Conservation (phyloP, 345 rosid genomes). For the Salix udensis region DNA sequence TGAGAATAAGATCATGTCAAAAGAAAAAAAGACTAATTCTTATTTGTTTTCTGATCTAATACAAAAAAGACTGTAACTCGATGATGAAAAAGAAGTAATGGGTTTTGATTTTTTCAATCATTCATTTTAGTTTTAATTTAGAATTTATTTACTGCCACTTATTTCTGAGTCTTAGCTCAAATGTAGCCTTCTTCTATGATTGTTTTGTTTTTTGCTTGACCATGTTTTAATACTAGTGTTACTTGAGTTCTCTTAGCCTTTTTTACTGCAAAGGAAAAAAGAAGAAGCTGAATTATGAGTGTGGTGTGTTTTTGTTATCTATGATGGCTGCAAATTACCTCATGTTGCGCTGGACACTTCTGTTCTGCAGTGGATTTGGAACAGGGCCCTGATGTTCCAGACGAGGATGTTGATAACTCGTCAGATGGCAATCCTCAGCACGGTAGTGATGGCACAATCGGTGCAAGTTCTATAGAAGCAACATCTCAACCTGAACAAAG, state of each 20-base stretch:
- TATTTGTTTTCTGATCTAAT: too few relatives aligned
- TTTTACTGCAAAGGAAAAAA: background rate
- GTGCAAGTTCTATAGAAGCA: conserved; percentile 13
- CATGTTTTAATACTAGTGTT: too few relatives aligned
- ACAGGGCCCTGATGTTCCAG: background rate
- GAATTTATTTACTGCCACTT: too few relatives aligned
- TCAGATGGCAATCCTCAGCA: conserved; percentile 4
- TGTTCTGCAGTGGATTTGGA: conserved; percentile 15
- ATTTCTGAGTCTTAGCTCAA: background rate
- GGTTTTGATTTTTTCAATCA: too few relatives aligned
- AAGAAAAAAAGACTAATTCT: too few relatives aligned
- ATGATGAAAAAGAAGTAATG: too few relatives aligned
- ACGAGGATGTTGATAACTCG: background rate
- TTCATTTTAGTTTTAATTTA: too few relatives aligned
- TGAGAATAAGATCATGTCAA: too few relatives aligned
- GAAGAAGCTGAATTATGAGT: background rate
- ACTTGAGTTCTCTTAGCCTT: background rate
- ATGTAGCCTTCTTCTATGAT: background rate
- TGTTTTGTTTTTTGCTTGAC: background rate
- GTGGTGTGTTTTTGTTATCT: background rate
- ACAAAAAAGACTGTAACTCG: too few relatives aligned
- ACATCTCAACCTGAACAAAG: background rate
- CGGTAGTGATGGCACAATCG: background rate
- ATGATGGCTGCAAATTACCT: background rate
- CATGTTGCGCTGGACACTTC: background rate